Evolutionary conservation across 148 eudicot species (phyloP).

Genomic region (Cornus kousa): DNA sequence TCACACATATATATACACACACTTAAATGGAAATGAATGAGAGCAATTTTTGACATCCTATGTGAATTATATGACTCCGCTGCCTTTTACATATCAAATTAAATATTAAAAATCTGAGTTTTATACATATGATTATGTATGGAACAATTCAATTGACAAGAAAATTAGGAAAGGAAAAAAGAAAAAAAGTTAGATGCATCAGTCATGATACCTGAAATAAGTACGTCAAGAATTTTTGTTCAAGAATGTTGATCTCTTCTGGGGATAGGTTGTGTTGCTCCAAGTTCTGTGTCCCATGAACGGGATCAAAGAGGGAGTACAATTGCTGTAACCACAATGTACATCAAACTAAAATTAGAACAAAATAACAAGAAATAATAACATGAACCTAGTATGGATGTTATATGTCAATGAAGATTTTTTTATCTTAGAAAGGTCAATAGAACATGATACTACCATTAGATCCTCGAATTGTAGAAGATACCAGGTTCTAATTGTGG

Average conservation of each 20-base stretch:
- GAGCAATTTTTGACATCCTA: no score
- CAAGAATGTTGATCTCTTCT: constrained; percentile 75
- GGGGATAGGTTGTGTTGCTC: constrained; percentile 75
- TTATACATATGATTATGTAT: no score
- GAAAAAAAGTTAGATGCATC: constrained; percentile 3
- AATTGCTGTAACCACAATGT: constrained; percentile 63
- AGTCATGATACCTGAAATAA: constrained; percentile 60
- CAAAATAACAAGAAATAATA: constrained; percentile 1
- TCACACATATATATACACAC: no score
- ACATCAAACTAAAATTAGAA: constrained; percentile 2
- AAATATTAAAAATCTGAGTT: no score
- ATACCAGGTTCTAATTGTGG: constrained; percentile 91
- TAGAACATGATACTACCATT: constrained; percentile 47
- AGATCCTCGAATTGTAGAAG: constrained; percentile 89
- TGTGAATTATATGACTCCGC: no score
- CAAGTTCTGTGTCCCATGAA: constrained; percentile 75
- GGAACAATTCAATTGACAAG: no score
- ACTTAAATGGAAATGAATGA: no score
- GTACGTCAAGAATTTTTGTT: constrained; percentile 76
- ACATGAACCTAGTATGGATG: not conserved
- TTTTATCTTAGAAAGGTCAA: not conserved
- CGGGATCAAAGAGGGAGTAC: constrained; percentile 91
- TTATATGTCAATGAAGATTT: not conserved
- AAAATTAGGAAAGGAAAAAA: no score
- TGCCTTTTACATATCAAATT: no score